Evolutionary conservation across 1,284 basidiomycete genomes (phyloP).

Genomic region (Rhodotorula sp.): DNA sequence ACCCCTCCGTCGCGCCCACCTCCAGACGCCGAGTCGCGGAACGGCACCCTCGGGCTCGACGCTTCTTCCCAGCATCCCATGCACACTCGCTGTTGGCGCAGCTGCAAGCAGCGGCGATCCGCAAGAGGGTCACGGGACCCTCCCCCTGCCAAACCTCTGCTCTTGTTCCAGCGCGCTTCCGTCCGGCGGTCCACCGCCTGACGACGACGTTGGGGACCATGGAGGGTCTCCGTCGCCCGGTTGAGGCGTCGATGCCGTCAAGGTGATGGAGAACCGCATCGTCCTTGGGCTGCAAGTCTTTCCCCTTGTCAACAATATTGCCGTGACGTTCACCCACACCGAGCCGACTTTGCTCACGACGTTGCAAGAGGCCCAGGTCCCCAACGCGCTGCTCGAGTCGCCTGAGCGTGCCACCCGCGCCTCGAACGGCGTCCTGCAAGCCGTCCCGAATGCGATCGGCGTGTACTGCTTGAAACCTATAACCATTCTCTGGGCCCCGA

Average conservation of each 20-base stretch:
- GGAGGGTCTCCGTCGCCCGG: constrained; percentile 89
- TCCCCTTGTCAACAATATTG: constrained; percentile 87
- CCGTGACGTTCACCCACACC: constrained; percentile 98
- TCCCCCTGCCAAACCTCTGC: constrained; percentile 48
- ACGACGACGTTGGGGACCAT: constrained; percentile 93
- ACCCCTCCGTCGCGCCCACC: constrained; percentile 25
- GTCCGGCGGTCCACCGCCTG: constrained; percentile 85
- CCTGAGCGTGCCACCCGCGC: constrained; percentile 81
- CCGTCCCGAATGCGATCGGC: constrained; percentile 93
- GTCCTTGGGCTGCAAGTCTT: constrained; percentile 86
- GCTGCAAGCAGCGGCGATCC: constrained; percentile 36
- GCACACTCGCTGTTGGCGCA: constrained; percentile 11
- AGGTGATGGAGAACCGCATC: constrained; percentile 76
- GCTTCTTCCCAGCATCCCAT: constrained; percentile 20
- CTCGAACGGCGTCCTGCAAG: constrained; percentile 70
- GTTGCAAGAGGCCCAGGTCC: constrained; percentile 88
- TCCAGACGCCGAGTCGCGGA: constrained; percentile 8
- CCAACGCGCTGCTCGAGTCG: constrained; percentile 82
- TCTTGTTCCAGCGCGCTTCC: constrained; percentile 49
- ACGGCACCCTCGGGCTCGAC: not conserved
- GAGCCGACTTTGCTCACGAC: constrained; percentile 92
- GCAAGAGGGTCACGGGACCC: constrained; percentile 47
- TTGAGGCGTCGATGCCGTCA: constrained; percentile 84
- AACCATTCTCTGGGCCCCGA: constrained; percentile 72
- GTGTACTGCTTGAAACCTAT: constrained; percentile 91